A percentile compares a stretch with the other conserved stretches of the same genome.
Evolutionary conservation across 2,329 filamentous ascomycete genomes (phyloP).

Genomic region (Exutisphaerella laricina): DNA sequence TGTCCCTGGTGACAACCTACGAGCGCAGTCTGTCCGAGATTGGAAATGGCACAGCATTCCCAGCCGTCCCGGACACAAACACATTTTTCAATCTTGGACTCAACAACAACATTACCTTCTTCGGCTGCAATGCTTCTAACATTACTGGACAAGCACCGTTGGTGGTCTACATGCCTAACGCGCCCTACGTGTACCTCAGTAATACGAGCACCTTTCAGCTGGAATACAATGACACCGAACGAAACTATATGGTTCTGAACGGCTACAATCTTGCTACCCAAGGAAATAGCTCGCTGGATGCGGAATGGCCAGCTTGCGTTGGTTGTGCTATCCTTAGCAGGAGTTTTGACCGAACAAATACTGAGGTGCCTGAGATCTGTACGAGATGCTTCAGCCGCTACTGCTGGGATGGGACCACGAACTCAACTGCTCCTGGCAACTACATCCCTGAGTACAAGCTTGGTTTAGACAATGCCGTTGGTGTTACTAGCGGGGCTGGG

Average conservation of each 20-base stretch:
- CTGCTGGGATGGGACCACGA: constrained; percentile 83
- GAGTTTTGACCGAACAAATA: constrained; percentile 65
- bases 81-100: constrained; percentile 73
- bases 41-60: constrained; percentile 65
- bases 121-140: constrained; percentile 67
- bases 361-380: constrained; percentile 65
- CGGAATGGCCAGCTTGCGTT: constrained; percentile 74
- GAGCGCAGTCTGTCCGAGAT: constrained; percentile 56
- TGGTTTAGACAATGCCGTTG: constrained; percentile 7
- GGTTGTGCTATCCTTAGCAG: constrained; percentile 80
- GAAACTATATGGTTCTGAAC: constrained; percentile 78
- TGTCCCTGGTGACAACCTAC: constrained; percentile 67
- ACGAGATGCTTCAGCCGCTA: constrained; percentile 70
- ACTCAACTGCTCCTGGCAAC: constrained; percentile 25
- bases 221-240: constrained; percentile 57
- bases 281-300: constrained; percentile 70
- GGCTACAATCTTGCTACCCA: constrained; percentile 78
- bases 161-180: constrained; percentile 76
- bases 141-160: constrained; percentile 58
- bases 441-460: constrained; percentile 29
- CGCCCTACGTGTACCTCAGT: constrained; percentile 60
- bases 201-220: constrained; percentile 76
- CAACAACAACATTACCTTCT: constrained; percentile 67
- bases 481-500: constrained; percentile 14
- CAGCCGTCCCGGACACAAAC: constrained; percentile 64